Evolutionary conservation across 2,329 filamentous ascomycete species (phyloP), one percentile per base, ranked within the genome.

Genomic region (Trichophyton benhamiae): DNA sequence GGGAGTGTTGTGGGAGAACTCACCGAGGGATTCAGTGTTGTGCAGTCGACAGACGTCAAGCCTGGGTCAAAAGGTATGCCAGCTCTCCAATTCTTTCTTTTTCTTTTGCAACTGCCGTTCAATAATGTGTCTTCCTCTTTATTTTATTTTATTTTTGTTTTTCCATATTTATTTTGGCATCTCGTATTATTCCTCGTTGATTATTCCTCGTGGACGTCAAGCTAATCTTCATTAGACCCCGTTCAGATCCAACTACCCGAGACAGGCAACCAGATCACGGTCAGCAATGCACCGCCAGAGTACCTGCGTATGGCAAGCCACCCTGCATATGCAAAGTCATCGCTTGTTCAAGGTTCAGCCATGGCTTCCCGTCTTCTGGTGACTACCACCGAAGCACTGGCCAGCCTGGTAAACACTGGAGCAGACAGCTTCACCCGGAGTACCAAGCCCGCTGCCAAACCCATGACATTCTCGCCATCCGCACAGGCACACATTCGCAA

Each of bases 1-100:
- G 94, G 94, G 59, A 95, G 89, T 68, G 88, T 99, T 7, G 88
- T 99, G 30, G 94, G 94, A 53, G 92, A 99, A 76, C 78, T 99
- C 64, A 85, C 87, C 62, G 87, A 92, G 62, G 87, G 87, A 17
- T 92, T 89, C 69, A 80, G 91, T 66, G 82, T 96, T 17, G 80
- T 92, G 15, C 91, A 96, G 70, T 84, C 91, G 66, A 79, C 83
- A 30, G 81, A 80, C 58, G 80, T 99, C 64, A 84, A 87, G 71
- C 85, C 87, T 15, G 94, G 94, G n/a, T 92, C 88, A 3, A 97
- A 99, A 81, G 88, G 91, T 95, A 78, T 71, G 80, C 69, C 30
- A 48, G 27, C 27, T 30, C 27, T 6, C 27, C 58, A 59, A 25
- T 30, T 30, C 13, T 25, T 27, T 49, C 17, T 22, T 27, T 25